Percentiles rank a stretch among this genome's conserved stretches.
Conservation (phyloP, 257 asterid species). For the Nicotiana knightiana region DNA sequence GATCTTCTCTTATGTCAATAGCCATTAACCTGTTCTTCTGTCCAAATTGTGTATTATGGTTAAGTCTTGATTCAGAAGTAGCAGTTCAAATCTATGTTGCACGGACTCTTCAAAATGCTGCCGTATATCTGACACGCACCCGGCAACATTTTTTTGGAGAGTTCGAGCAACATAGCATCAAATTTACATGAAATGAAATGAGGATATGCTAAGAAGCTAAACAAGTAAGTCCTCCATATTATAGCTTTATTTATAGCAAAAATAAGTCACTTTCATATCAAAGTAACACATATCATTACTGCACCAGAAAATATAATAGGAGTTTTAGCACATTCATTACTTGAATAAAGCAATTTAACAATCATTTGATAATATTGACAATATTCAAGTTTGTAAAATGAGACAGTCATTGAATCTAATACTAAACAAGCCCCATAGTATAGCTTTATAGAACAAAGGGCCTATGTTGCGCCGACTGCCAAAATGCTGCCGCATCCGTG, state of each 20-base stretch:
- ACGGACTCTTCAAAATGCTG: no score
- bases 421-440: neutral
- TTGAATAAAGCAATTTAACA: neutral
- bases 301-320: neutral
- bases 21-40: neutral
- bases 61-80: neutral
- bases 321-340: neutral
- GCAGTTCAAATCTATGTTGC: neutral
- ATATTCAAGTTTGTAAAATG: neutral
- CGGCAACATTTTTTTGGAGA: neutral
- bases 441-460: neutral
- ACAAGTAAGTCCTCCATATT: neutral
- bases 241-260: neutral
- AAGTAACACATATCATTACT: neutral
- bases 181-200: neutral
- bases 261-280: neutral
- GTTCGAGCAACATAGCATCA: neutral
- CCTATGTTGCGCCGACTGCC: neutral
- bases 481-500: no score
- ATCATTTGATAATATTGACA: neutral
- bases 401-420: neutral
- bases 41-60: neutral
- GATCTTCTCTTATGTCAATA: neutral
- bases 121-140: neutral
- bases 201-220: constrained; percentile 6